phyloP scores from a whole-genome alignment of 768 basidiomycete genomes.

The Lyophyllum decastes region DNA sequence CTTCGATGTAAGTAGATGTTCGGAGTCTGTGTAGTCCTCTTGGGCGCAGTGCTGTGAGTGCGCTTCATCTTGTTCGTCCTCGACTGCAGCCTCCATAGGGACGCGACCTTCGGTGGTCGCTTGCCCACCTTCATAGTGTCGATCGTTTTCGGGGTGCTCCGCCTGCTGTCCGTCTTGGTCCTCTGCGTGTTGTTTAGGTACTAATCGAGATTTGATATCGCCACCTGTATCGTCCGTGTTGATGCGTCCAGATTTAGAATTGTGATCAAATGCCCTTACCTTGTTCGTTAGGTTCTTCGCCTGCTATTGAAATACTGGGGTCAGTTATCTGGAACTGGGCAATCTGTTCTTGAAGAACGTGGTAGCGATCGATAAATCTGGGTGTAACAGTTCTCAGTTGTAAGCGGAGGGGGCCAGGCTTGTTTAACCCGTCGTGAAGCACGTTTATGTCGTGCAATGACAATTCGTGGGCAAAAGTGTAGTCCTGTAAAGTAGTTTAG shows the following conservation, averaged over 20 bases:
- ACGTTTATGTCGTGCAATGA: conserved; percentile 73
- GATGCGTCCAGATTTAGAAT: background rate
- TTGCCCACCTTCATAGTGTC: background rate
- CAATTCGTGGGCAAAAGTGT: conserved; percentile 65
- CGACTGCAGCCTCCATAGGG: background rate
- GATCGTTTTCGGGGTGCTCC: background rate
- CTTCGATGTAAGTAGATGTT: background rate
- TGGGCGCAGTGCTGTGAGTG: conserved; percentile 1
- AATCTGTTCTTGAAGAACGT: conserved; percentile 60
- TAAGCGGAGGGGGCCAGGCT: conserved; percentile 65
- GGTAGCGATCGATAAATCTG: conserved; percentile 70
- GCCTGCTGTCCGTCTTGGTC: background rate
- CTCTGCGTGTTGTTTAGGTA: background rate
- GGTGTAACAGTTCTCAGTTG: conserved; percentile 48
- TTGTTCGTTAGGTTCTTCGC: conserved; percentile 12
- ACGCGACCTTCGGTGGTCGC: background rate
- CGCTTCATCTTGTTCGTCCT: background rate
- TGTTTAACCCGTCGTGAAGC: conserved; percentile 64
- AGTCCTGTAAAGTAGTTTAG: conserved; percentile 49
- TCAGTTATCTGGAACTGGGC: conserved; percentile 25
- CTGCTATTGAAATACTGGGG: background rate
- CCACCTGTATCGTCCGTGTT: too few species aligned
- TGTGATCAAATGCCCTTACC: background rate
- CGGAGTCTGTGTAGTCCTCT: conserved; percentile 16
- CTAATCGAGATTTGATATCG: background rate